Conservation (phyloP, 495 filamentous ascomycete genomes). For the Corynascus novoguineensis region DNA sequence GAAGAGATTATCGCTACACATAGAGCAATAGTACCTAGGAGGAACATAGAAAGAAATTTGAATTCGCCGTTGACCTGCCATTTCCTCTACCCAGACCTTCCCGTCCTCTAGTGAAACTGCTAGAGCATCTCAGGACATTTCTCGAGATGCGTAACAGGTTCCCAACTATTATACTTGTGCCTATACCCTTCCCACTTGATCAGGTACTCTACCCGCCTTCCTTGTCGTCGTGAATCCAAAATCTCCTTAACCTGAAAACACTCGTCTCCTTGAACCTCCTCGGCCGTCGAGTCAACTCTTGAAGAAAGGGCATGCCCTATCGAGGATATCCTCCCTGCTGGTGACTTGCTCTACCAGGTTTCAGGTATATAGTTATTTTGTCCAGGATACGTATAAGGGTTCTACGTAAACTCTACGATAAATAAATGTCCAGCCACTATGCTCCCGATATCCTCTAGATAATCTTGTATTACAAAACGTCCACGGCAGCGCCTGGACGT, state of each 20-base stretch:
- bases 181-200: neutral
- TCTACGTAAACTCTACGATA: no score
- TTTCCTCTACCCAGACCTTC: no score
- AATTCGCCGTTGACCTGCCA: no score
- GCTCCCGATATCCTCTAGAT: neutral
- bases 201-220: neutral
- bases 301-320: neutral
- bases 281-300: neutral
- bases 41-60: no score
- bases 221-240: neutral
- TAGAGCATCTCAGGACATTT: neutral
- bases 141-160: neutral
- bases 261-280: neutral
- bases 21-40: no score
- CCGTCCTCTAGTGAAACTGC: neutral
- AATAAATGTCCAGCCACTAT: neutral
- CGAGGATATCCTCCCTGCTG: neutral
- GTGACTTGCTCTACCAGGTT: neutral
- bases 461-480: neutral
- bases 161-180: neutral
- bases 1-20: no score
- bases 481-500: neutral
- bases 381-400: no score
- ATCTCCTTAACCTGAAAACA: neutral
- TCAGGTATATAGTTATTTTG: no score